phyloP scores from a whole-genome alignment of 2,329 filamentous ascomycete species.

The Intubia oerlemansii region DNA sequence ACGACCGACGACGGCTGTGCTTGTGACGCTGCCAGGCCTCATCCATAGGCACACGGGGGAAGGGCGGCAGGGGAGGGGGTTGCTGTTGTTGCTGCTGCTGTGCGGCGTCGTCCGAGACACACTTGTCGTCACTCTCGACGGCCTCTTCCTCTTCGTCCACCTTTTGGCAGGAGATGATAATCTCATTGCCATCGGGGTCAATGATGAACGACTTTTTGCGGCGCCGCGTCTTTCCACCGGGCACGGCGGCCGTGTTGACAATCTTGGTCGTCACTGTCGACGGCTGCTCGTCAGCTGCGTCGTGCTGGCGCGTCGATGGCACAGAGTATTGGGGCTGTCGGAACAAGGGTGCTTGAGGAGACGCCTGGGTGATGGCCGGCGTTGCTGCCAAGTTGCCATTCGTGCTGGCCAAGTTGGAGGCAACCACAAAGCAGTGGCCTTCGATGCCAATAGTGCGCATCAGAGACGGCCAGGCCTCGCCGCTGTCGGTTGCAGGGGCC shows the following conservation, averaged over 20 bases:
- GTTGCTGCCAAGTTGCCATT: neutral
- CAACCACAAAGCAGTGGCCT: conserved; percentile 68
- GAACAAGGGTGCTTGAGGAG: too few species aligned
- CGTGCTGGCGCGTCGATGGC: too few species aligned
- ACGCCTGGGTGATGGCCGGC: neutral
- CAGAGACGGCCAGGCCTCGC: conserved; percentile 65
- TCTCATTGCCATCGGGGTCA: conserved; percentile 28
- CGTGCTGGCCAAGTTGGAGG: conserved; percentile 68
- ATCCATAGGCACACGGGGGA: conserved; percentile 1
- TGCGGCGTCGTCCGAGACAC: neutral
- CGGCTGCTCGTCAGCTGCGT: too few species aligned
- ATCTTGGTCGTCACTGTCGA: conserved; percentile 9
- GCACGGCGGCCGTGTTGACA: neutral
- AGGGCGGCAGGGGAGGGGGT: conserved; percentile 3
- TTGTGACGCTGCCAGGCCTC: conserved; percentile 3
- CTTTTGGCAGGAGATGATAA: conserved; percentile 14
- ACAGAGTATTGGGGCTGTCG: too few species aligned
- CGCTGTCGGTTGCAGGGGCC: conserved; percentile 69
- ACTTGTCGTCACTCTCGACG: too few species aligned
- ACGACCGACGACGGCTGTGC: conserved; percentile 5
- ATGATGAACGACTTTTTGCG: conserved; percentile 17
- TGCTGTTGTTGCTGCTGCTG: too few species aligned
- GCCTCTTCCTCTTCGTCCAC: conserved; percentile 1
- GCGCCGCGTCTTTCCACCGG: neutral
- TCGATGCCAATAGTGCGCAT: conserved; percentile 68